phyloP scores from a whole-genome alignment of 805 yeast species.

The Yarrowia porcina region DNA sequence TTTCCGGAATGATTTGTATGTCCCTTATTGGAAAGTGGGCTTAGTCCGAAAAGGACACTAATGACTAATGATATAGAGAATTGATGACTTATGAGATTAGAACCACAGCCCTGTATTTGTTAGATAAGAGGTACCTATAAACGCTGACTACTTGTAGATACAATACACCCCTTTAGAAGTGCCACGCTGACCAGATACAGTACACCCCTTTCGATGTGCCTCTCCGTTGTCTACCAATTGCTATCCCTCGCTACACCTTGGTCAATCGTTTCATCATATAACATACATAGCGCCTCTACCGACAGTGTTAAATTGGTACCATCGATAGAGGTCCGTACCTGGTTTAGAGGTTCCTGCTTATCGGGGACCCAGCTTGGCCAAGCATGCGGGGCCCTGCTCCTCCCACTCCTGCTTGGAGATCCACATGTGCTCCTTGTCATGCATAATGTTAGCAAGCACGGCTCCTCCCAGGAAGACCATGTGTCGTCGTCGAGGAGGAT shows the following conservation, averaged over 20 bases:
- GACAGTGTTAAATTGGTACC: not conserved
- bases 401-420: slow-evolving; percentile 94
- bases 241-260: not conserved
- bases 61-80: not conserved
- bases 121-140: too few species aligned
- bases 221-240: too few species aligned
- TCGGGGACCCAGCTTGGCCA: slow-evolving; percentile 89
- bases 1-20: slow-evolving; percentile 61
- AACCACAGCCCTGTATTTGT: too few species aligned
- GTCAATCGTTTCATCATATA: slow-evolving; percentile 11
- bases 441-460: slow-evolving; percentile 95
- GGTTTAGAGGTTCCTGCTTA: slow-evolving; percentile 33
- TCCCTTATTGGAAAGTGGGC: slow-evolving; percentile 77
- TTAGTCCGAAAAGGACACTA: slow-evolving; percentile 31
- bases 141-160: too few species aligned
- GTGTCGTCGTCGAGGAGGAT: slow-evolving; percentile 97
- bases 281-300: not conserved
- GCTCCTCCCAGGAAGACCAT: slow-evolving; percentile 99
- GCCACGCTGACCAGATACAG: too few species aligned
- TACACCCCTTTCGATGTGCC: too few species aligned
- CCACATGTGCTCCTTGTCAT: slow-evolving; percentile 99
- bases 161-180: too few species aligned
- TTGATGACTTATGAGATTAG: not conserved
- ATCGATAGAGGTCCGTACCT: not conserved
- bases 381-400: slow-evolving; percentile 85